Conservation (phyloP, 257 asterid species). For the Jaltomata sinuosa region DNA sequence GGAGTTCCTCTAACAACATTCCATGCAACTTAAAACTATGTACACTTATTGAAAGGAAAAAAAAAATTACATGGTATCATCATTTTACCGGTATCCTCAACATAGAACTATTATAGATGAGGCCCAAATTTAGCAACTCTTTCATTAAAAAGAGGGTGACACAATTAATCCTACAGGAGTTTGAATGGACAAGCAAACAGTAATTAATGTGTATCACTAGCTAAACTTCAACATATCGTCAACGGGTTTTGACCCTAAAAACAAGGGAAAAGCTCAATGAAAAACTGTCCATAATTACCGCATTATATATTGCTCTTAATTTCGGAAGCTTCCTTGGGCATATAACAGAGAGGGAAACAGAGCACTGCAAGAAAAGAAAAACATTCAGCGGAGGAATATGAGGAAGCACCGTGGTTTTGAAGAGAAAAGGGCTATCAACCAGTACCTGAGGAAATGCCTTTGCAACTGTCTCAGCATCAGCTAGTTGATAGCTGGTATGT, state of each 20-base stretch:
- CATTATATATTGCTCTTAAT: slow-evolving; percentile 65
- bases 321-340: slow-evolving; percentile 95
- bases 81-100: neutral
- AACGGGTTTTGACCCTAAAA: neutral
- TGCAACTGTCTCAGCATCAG: slow-evolving; percentile 83
- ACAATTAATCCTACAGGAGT: neutral
- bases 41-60: neutral
- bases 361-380: slow-evolving; percentile 47
- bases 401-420: neutral
- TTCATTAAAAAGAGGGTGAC: neutral
- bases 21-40: neutral
- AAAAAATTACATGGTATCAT: neutral
- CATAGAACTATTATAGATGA: neutral
- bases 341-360: slow-evolving; percentile 76
- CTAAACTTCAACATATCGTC: neutral
- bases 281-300: slow-evolving; percentile 37
- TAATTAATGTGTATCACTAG: neutral
- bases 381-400: neutral
- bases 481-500: slow-evolving; percentile 47
- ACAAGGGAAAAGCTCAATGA: neutral
- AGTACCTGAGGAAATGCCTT: slow-evolving; percentile 77
- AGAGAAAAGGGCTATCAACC: neutral
- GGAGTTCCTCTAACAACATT: neutral
- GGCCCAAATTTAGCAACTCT: neutral
- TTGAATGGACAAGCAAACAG: neutral